A percentile compares a stretch with the other conserved stretches of the same genome.
phyloP scores from a whole-genome alignment of 2,329 filamentous ascomycete species.

The Davidsoniella australis region DNA sequence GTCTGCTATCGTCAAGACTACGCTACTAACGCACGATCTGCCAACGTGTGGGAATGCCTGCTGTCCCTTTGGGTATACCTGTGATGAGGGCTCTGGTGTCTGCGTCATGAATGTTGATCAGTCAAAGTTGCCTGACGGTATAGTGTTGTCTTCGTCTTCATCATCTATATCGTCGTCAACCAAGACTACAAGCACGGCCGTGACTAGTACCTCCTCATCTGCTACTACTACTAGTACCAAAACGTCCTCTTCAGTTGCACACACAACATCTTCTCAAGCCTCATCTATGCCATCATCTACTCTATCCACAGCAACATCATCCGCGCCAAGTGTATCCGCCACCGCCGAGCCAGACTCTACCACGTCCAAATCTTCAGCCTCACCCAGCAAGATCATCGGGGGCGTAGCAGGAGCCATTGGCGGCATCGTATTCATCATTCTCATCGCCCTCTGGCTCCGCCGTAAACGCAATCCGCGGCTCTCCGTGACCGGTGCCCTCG shows the following conservation, averaged over 20 bases:
- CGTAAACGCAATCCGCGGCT: constrained; percentile 17
- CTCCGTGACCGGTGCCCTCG: constrained; percentile 7
- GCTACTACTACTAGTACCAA: constrained; percentile 15
- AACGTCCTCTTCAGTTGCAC: constrained; percentile 15
- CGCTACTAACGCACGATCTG: constrained; percentile 38
- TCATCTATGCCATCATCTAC: constrained; percentile 12
- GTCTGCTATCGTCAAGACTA: constrained; percentile 47
- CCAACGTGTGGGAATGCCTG: constrained; percentile 41
- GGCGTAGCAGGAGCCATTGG: constrained; percentile 29
- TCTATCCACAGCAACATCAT: background rate
- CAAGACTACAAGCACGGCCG: constrained; percentile 13
- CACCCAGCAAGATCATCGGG: constrained; percentile 29
- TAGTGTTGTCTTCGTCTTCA: constrained; percentile 15
- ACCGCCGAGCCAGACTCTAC: background rate
- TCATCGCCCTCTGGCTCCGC: constrained; percentile 25
- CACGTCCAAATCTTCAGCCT: constrained; percentile 16
- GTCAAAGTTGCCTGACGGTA: constrained; percentile 20
- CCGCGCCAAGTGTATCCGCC: background rate
- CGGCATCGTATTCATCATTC: constrained; percentile 23
- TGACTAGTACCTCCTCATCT: constrained; percentile 15
- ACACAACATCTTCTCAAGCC: background rate
- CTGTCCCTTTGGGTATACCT: constrained; percentile 58
- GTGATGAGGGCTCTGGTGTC: constrained; percentile 22
- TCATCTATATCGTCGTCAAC: constrained; percentile 12
- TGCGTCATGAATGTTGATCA: constrained; percentile 40